A percentile compares a stretch with the other conserved stretches of the same genome.
Conservation (phyloP, 2,329 filamentous ascomycete species). For the Hypoxylon sp. region DNA sequence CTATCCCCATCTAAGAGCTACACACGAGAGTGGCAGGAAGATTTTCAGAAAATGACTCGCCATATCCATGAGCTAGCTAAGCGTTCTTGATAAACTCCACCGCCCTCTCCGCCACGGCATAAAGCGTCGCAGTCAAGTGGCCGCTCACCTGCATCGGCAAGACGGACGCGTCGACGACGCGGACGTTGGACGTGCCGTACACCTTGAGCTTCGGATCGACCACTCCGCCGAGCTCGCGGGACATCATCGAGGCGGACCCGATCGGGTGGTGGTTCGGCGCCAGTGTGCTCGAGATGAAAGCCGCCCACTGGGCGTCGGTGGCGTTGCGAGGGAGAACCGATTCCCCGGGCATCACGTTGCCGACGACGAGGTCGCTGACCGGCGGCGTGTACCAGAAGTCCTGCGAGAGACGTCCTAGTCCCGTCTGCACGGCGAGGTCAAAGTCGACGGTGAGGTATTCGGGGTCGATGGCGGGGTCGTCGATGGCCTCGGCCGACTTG, state of each 20-base stretch:
- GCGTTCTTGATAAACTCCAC: slow-evolving; percentile 43
- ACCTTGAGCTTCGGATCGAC: slow-evolving; percentile 57
- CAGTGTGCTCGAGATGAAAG: slow-evolving; percentile 31
- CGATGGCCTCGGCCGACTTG: slow-evolving; percentile 45
- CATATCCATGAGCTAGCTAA: slow-evolving; percentile 8
- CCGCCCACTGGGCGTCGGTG: slow-evolving; percentile 42
- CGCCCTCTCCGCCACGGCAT: slow-evolving; percentile 60
- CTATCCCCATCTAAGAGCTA: too few species aligned
- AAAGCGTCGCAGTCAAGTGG: slow-evolving; percentile 60
- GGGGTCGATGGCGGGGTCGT: slow-evolving; percentile 50
- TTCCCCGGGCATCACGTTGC: slow-evolving; percentile 34
- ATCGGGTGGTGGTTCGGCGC: slow-evolving; percentile 53
- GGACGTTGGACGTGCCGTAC: slow-evolving; percentile 58
- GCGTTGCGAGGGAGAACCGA: slow-evolving; percentile 42
- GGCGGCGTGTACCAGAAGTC: slow-evolving; percentile 46
- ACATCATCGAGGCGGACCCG: slow-evolving; percentile 61
- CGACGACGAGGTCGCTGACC: slow-evolving; percentile 31
- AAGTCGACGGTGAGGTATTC: slow-evolving; percentile 49
- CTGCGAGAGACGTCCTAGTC: slow-evolving; percentile 42
- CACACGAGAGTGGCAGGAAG: background rate
- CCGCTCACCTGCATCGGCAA: slow-evolving; percentile 58
- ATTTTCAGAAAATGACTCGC: background rate
- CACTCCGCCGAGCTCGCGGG: slow-evolving; percentile 57
- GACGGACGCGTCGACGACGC: slow-evolving; percentile 59
- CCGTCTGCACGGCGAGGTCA: slow-evolving; percentile 45